phyloP scores from a whole-genome alignment of 371 early-diverging fungal species.

The Circinella minor region DNA sequence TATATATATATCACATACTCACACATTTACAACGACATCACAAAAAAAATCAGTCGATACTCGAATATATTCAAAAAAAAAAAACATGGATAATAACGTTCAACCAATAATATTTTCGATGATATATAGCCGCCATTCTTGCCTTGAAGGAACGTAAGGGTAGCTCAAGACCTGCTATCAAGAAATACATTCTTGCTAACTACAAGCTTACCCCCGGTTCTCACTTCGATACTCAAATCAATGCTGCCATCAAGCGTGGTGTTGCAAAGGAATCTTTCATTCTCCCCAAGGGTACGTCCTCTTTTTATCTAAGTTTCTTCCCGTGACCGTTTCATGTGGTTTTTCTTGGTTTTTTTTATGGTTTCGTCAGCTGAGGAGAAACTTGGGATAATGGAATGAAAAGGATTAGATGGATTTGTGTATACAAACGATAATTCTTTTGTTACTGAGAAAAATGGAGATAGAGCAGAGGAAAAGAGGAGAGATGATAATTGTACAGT shows the following conservation, averaged over 20 bases:
- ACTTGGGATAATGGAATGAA: background rate
- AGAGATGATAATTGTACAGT: background rate
- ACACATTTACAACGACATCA: too few species aligned
- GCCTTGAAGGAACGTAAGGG: slow-evolving; percentile 82
- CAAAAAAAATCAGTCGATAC: background rate
- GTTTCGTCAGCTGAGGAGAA: background rate
- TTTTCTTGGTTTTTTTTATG: background rate
- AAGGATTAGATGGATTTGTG: too few species aligned
- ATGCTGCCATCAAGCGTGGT: slow-evolving; percentile 80
- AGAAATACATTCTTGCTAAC: slow-evolving; percentile 85
- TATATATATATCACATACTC: too few species aligned
- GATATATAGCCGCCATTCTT: slow-evolving; percentile 56
- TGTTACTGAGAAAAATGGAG: background rate
- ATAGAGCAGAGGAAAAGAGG: background rate
- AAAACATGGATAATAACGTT: background rate
- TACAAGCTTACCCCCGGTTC: slow-evolving; percentile 57
- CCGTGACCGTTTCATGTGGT: slow-evolving; percentile 10
- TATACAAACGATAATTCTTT: background rate
- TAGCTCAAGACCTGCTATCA: slow-evolving; percentile 79
- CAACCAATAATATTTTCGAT: background rate
- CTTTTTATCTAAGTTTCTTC: background rate
- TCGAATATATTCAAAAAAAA: background rate
- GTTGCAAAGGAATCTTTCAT: slow-evolving; percentile 65
- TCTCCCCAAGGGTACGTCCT: slow-evolving; percentile 70
- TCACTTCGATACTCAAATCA: slow-evolving; percentile 67